Conservation (phyloP, 225 moss, liverwort and hornwort genomes). For the Polytrichum formosum region DNA sequence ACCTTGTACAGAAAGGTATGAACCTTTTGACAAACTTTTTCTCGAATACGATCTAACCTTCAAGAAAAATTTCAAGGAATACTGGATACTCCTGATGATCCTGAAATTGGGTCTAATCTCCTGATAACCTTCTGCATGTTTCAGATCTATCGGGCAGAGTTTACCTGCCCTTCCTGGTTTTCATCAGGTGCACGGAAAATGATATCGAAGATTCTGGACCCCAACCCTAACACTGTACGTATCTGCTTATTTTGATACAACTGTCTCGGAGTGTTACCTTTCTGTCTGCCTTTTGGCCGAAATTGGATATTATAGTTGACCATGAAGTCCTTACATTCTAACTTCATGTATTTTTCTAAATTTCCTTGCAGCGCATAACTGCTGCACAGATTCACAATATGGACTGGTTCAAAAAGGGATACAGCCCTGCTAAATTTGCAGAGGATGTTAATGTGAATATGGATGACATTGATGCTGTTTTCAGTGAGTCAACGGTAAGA, state of each 20-base stretch:
- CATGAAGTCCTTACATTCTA: no score
- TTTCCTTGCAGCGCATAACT: slow-evolving; percentile 70
- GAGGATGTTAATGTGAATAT: slow-evolving; percentile 72
- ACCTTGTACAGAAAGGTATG: slow-evolving; percentile 49
- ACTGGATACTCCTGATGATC: not conserved
- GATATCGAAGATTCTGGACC: slow-evolving; percentile 82
- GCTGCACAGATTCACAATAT: slow-evolving; percentile 71
- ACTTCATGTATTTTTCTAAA: not conserved
- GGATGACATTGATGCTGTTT: slow-evolving; percentile 84
- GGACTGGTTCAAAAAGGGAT: slow-evolving; percentile 95
- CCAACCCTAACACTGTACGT: slow-evolving; percentile 86
- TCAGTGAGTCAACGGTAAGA: slow-evolving; percentile 72
- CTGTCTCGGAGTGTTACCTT: no score
- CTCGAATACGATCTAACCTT: not conserved
- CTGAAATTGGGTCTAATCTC: not conserved
- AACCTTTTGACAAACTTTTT: not conserved
- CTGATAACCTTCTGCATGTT: not conserved
- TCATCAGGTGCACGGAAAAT: slow-evolving; percentile 74
- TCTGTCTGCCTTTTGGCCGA: no score
- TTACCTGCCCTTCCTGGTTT: slow-evolving; percentile 85
- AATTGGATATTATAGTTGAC: no score
- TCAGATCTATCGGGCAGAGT: slow-evolving; percentile 92
- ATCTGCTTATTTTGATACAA: not conserved
- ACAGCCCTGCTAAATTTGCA: slow-evolving; percentile 80
- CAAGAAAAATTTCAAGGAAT: not conserved